Base-by-base conservation (phyloP, 176 grass and related monocot genomes). In the Thinopyrum elongatum region DNA sequence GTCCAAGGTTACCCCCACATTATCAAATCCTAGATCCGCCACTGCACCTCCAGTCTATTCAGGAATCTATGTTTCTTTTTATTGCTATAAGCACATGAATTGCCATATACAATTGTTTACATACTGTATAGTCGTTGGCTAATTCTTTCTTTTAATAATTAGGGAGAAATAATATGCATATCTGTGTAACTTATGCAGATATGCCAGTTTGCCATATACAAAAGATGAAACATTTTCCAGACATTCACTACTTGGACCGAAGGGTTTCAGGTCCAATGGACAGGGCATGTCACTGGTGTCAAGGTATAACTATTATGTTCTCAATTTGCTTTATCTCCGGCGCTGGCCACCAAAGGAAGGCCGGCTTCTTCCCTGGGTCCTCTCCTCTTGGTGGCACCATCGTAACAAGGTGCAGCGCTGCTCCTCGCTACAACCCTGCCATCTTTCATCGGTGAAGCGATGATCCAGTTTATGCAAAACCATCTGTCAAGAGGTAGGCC, bases 171-270 rank as follows among this genome's bases (percentile, higher is more conserved):
- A 44, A 14, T 26, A 34, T 77, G 38, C 11, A 15, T 73, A 82
- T 74, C 19, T 19, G 28, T 90, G 22, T 82, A 85, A 44, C 36
- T 60, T 90, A 73, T 94, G 79, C 91, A 98, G 95, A 85, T 91
- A 88, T 80, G 81, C 91, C 30, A 93, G 77, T 77, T 31, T 98
- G 41, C 75, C 82, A 58, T 80, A 86, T 90, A 90, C 93, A 65
- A 95, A 98, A 63, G 87, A 98, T 83, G 91, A 98, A 91, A 94
- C 93, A 49, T 82, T 98, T 84, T 95, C 88, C 5, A 95, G 91
- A 76, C 93, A 98, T 84, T 98, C 95, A 17, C 87, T 98, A 87
- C 88, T 95, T 82, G 93, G 95, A 68, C 88, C 91, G 80, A 94
- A 92, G 95, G 93, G 61, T 91, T 98, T 39, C 81, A 70, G 60